Evolutionary conservation across 139 green algal genomes (phyloP).

Genomic region (Coelastrella sp.): DNA sequence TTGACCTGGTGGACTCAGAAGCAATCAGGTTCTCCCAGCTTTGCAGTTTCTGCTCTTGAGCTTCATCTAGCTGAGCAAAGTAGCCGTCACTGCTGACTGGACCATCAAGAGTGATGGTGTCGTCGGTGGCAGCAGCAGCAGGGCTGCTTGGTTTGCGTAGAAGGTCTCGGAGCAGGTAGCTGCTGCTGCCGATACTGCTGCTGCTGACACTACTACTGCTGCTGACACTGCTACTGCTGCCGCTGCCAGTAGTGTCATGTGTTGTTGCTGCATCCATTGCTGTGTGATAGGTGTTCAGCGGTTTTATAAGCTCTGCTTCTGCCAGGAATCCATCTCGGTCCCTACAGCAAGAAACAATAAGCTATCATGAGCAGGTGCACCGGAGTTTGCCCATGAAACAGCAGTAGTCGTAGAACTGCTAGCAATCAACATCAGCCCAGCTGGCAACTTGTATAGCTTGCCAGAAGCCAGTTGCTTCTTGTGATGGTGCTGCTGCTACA

Average conservation of each 20-base stretch:
- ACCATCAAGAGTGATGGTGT: no score
- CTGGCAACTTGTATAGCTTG: no score
- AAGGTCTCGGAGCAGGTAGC: no score
- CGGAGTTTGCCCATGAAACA: not conserved
- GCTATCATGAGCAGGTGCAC: not conserved
- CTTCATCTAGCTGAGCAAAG: slow-evolving; percentile 2
- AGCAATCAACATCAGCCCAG: no score
- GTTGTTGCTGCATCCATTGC: not conserved
- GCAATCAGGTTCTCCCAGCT: not conserved
- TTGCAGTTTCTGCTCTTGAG: not conserved
- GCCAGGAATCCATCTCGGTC: slow-evolving; percentile 23
- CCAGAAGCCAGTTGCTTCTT: no score
- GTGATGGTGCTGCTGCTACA: no score
- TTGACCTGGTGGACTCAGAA: not conserved
- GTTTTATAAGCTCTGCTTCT: not conserved
- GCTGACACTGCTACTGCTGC: not conserved
- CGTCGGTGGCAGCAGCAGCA: no score
- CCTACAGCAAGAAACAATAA: not conserved
- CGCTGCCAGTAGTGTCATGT: not conserved
- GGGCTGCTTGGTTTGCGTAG: no score
- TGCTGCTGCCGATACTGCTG: slow-evolving; percentile 6
- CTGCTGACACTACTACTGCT: not conserved
- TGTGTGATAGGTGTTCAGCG: slow-evolving; percentile 27
- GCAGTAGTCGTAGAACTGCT: not conserved
- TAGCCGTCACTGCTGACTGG: not conserved